These are phyloP conservation scores for Backusella westeae DNA, from an alignment of 192 early-diverging fungal genomes.

Conservation along the genomic window DNA sequence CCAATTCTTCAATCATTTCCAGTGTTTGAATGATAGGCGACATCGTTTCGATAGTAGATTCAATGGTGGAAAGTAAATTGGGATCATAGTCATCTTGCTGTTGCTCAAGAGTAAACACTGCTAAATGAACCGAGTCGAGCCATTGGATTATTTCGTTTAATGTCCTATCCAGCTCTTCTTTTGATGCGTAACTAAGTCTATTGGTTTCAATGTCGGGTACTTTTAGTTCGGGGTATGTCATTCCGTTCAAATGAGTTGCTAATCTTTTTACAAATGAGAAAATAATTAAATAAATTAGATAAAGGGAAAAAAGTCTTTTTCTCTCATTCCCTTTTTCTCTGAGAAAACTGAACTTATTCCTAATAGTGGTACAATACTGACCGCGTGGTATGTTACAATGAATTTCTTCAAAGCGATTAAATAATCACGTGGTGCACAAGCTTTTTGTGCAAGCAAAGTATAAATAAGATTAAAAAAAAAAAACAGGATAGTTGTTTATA, in stretches of 20 bases:
- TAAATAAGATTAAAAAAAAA: neutral
- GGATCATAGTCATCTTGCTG: conserved; percentile 38
- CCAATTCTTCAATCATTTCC: conserved; percentile 13
- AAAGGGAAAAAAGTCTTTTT: neutral
- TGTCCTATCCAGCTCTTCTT: neutral
- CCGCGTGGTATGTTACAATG: conserved; percentile 1
- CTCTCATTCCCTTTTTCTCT: neutral
- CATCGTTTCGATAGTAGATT: conserved; percentile 42
- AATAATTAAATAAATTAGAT: neutral
- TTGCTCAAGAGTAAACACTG: conserved; percentile 52
- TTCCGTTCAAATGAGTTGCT: conserved; percentile 1
- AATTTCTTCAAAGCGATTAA: conserved; percentile 8
- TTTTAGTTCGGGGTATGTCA: neutral
- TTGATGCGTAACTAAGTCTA: neutral
- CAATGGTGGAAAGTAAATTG: conserved; percentile 33
- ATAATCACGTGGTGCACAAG: neutral
- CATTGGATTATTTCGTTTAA: conserved; percentile 35
- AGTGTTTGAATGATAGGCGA: conserved; percentile 46
- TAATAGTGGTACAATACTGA: neutral
- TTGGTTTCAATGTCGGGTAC: neutral
- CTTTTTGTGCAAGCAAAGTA: neutral
- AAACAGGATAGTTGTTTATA: neutral
- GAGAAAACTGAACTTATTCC: conserved; percentile 1
- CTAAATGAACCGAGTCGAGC: conserved; percentile 51
- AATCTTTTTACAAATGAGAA: neutral